Evolutionary conservation across 2,329 filamentous ascomycete species (phyloP).

Genomic region (Fusarium vanettenii): DNA sequence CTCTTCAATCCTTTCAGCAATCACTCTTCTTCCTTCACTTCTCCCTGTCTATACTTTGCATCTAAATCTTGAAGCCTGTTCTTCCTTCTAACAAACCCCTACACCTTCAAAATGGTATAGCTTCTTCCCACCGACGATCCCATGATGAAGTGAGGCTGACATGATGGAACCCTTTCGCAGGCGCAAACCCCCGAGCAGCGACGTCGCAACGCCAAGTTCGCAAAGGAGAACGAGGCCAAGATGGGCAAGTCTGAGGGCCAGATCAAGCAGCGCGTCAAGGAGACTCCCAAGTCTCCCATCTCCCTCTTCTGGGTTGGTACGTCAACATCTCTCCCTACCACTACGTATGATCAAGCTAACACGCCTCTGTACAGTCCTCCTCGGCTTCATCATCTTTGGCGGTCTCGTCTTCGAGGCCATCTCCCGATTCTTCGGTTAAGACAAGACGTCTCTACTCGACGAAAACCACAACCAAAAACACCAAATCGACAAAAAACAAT

Average conservation of each 20-base stretch:
- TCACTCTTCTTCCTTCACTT: too few relatives aligned
- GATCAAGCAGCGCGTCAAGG: conserved; percentile 70
- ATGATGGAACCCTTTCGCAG: conserved; percentile 54
- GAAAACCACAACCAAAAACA: conserved; percentile 1
- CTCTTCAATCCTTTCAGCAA: too few relatives aligned
- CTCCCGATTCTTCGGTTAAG: conserved; percentile 62
- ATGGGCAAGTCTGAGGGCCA: conserved; percentile 79
- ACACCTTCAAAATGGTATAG: conserved; percentile 25
- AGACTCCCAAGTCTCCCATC: conserved; percentile 68
- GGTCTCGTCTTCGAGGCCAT: conserved; percentile 69
- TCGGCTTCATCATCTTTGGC: conserved; percentile 71
- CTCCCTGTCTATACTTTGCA: conserved; percentile 2
- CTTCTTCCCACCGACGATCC: conserved; percentile 16
- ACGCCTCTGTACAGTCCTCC: conserved; percentile 55
- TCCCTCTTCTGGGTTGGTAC: conserved; percentile 73
- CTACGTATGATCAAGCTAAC: conserved; percentile 5
- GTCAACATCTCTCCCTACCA: conserved; percentile 32
- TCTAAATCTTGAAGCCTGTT: neutral
- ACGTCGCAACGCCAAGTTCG: conserved; percentile 83
- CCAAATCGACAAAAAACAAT: conserved; percentile 7
- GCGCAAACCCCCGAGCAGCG: conserved; percentile 88
- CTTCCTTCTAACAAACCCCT: neutral
- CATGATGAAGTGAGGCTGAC: conserved; percentile 30
- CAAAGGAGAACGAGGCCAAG: conserved; percentile 76
- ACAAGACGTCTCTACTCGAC: conserved; percentile 2